phyloP scores from a whole-genome alignment of 805 yeast genomes.

The Candida taoyuanica region DNA sequence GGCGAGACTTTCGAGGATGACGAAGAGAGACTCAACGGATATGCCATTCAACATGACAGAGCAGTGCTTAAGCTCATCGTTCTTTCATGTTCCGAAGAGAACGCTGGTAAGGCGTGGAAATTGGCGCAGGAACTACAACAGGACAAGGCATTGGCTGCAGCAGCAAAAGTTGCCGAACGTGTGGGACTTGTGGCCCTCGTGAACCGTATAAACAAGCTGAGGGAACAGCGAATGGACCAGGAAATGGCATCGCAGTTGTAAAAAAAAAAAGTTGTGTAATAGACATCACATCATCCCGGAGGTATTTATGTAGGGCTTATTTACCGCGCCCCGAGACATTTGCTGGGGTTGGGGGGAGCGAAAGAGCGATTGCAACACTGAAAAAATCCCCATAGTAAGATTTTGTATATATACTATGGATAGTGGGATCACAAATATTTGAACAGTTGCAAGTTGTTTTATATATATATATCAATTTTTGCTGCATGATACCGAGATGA shows the following conservation, averaged over 20 bases:
- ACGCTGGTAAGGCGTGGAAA: constrained; percentile 61
- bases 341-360: too few species aligned
- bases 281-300: too few species aligned
- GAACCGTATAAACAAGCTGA: constrained; percentile 46
- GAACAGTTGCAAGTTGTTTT: too few species aligned
- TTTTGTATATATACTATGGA: too few species aligned
- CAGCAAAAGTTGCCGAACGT: constrained; percentile 78
- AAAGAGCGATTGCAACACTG: too few species aligned
- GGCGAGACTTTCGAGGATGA: constrained; percentile 41
- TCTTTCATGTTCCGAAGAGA: constrained; percentile 62
- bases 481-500: too few species aligned
- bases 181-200: constrained; percentile 50
- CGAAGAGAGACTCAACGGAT: constrained; percentile 46
- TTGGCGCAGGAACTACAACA: constrained; percentile 65
- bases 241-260: constrained; percentile 11
- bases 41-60: constrained; percentile 64
- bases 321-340: neutral
- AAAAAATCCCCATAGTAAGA: too few species aligned
- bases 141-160: constrained; percentile 79
- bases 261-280: too few species aligned
- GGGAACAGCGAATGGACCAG: constrained; percentile 43
- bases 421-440: too few species aligned
- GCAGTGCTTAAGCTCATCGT: constrained; percentile 75
- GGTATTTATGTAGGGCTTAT: neutral
- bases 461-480: too few species aligned